Conservation (phyloP, 345 rosid genomes). For the Tarenaya hassleriana region DNA sequence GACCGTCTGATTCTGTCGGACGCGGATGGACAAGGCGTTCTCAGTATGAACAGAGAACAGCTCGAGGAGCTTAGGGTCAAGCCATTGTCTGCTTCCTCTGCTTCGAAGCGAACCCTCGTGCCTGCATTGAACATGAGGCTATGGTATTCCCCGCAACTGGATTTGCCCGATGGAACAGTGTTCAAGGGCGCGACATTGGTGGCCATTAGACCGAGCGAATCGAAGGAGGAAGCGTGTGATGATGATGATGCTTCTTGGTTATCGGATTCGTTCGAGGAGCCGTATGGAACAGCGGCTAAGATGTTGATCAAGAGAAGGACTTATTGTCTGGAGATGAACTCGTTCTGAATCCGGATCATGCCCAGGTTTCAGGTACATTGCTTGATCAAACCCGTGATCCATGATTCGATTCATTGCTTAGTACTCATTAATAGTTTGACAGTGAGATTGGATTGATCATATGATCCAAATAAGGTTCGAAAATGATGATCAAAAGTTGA, state of each 20-base stretch:
- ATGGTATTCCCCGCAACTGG: constrained; percentile 72
- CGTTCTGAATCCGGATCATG: constrained; percentile 36
- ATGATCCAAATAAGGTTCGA: too few species aligned
- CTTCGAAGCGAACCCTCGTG: constrained; percentile 72
- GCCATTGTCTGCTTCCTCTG: constrained; percentile 71
- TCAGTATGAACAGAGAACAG: constrained; percentile 77
- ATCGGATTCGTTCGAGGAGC: constrained; percentile 59
- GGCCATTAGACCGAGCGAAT: too few species aligned
- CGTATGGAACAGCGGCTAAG: constrained; percentile 65
- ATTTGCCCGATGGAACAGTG: constrained; percentile 59
- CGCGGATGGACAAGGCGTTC: constrained; percentile 68
- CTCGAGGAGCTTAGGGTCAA: constrained; percentile 74
- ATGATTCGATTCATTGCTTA: too few species aligned
- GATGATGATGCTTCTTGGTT: constrained; percentile 59
- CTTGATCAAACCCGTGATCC: too few species aligned
- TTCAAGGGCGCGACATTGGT: constrained; percentile 69
- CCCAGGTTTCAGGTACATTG: too few species aligned
- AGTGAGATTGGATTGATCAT: too few species aligned
- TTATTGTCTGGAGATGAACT: too few species aligned
- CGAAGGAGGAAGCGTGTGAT: constrained; percentile 56
- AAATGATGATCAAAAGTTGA: too few species aligned
- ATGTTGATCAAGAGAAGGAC: constrained; percentile 73
- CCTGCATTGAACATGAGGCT: constrained; percentile 76
- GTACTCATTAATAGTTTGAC: too few species aligned
- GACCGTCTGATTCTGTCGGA: constrained; percentile 78